Base-by-base conservation (phyloP, 2,329 filamentous ascomycete genomes). In the Phyllosticta capitalensis region DNA sequence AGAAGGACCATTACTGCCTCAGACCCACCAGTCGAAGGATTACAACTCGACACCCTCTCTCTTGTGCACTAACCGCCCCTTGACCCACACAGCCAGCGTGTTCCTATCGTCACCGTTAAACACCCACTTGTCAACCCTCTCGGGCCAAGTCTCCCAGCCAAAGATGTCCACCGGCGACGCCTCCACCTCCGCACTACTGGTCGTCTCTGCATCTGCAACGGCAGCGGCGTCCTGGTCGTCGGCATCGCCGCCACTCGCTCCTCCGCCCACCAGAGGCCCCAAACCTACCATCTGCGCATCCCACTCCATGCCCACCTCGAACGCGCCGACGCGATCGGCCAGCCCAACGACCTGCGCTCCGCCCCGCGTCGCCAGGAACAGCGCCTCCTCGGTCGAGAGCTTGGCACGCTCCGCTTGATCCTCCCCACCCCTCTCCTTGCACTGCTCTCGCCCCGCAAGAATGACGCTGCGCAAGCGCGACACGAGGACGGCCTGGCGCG, bases 41-140 rank as follows among this genome's bases (percentile, higher is more conserved):
- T 52, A 21, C 7, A 21, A 12, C 49, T 52, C 14, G 49, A 24
- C 20, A 10, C 49, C 49, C 56, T 58, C 54, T 9, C 56, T 33
- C 33, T 54, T 51, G 38, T 58, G 56, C n/a, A 58, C 56, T 10
- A 58, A 52, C 63, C 84, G 76, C 2, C 94, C 94, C 69, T 81
- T 85, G 1, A 97, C 91, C 92, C 92, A 99, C 5, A 99, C 94
- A 65, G 81, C 85, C 66, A 81, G 81, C 2, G 91, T 92, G 72
- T 97, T 97, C 65, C 92, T 80, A 74, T 97, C 94, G 76, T 97
- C 92, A 0, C 94, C 94, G 64, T 84, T 88, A 75, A 89, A 99
- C 62, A 97, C 78, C 94, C 94, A 99, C 78, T 99, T 99, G 56
- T 90, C 89, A 10, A 97, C 76, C 68, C 79, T 83, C 67, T 97